Evolutionary conservation across 2,329 filamentous ascomycete genomes (phyloP), one percentile per base, ranked within the genome.

Genomic region (Clonostachys byssicola): DNA sequence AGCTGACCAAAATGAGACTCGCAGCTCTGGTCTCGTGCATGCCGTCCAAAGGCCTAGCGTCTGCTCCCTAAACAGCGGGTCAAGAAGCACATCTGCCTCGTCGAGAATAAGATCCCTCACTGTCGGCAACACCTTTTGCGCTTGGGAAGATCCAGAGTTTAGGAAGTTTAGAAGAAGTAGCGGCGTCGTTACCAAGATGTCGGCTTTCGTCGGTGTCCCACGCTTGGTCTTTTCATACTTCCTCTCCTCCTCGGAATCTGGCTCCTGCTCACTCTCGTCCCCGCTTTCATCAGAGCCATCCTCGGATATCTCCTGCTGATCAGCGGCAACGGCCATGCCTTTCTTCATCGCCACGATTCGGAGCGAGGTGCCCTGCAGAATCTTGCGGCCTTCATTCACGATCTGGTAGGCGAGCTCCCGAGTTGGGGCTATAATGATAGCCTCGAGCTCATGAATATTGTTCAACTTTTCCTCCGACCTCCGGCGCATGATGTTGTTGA

Each of bases 11-110:
- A 95, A 84, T 10, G 88, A 89, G 5, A 90, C 76, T 20, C 84
- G 80, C 9, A 97, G 73, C n/a, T 76, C 68, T 4, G 81, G 74
- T 54, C 85, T 84, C 3, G 74, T 83, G 64, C 92, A 92, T 4
- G 88, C 81, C 40, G 81, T 80, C 91, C 92, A 96, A 52, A 97
- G 85, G 5, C 80, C 78, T 36, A 95, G 73, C 0, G 91, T 96
- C 64, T 96, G 91, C 18, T 94, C 87, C 48, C 88, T 81, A 72
- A 99, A 99, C 6, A 96, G 75, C 14, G 88, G 85, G 58, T 97
- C 92, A 12, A 99, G 80, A 6, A 99, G 84, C 13, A 97, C 91
- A 64, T 99, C 94, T 1, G 91, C 94, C 73, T 99, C 94, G 60
- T 99, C 94, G 4, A 99, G 74, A 35, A 97, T 78, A 16, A 99